A percentile compares a stretch with the other conserved stretches of the same genome.
phyloP scores from a whole-genome alignment of 2,329 filamentous ascomycete species.

The Tolypocladium album region DNA sequence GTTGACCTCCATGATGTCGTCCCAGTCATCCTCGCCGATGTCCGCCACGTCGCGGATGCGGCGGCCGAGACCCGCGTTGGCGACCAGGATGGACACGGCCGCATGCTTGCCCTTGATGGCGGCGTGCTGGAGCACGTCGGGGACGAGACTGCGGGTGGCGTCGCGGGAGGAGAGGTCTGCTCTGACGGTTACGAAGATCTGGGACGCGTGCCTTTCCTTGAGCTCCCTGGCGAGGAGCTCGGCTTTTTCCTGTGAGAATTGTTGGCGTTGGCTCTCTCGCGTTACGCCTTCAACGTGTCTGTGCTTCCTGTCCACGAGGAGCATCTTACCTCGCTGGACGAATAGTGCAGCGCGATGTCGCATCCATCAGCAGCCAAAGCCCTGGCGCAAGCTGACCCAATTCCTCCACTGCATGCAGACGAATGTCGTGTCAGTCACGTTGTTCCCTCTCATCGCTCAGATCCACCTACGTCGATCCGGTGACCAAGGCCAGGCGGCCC shows the following conservation, averaged over 20 bases:
- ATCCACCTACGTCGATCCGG: slow-evolving; percentile 17
- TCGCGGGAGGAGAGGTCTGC: slow-evolving; percentile 18
- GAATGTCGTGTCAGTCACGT: background rate
- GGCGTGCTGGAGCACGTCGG: slow-evolving; percentile 7
- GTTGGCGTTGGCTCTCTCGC: background rate
- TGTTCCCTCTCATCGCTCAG: background rate
- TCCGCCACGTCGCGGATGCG: slow-evolving; percentile 21
- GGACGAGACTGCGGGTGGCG: slow-evolving; percentile 12
- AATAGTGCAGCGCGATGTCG: slow-evolving; percentile 22
- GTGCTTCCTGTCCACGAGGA: background rate
- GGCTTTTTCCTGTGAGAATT: slow-evolving; percentile 16
- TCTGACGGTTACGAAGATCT: slow-evolving; percentile 14
- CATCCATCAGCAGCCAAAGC: slow-evolving; percentile 22
- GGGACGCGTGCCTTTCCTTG: slow-evolving; percentile 9
- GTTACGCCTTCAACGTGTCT: background rate
- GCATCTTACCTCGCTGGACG: slow-evolving; percentile 16
- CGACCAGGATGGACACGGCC: slow-evolving; percentile 19
- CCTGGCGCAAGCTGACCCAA: slow-evolving; percentile 20
- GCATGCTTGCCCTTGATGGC: slow-evolving; percentile 11
- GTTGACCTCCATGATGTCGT: slow-evolving; percentile 23
- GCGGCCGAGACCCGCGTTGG: slow-evolving; percentile 20
- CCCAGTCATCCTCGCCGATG: slow-evolving; percentile 24
- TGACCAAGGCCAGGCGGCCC: slow-evolving; percentile 21
- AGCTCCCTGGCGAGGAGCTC: slow-evolving; percentile 16
- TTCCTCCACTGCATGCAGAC: slow-evolving; percentile 18